Evolutionary conservation across 2,329 filamentous ascomycete species (phyloP).

Genomic region (Calonectria pauciramosa): DNA sequence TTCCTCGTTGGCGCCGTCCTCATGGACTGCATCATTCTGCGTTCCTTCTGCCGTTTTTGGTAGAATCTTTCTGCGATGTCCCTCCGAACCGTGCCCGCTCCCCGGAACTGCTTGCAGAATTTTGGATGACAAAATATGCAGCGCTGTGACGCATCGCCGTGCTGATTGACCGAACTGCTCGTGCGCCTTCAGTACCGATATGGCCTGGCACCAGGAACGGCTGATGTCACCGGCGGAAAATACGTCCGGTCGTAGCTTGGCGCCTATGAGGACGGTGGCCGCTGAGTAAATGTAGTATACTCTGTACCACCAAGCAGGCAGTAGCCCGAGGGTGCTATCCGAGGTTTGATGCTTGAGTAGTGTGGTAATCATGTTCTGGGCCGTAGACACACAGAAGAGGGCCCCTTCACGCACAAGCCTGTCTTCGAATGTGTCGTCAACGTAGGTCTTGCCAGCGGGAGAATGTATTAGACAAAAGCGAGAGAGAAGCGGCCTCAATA

Average conservation of each 20-base stretch:
- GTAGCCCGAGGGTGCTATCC: slow-evolving; percentile 50
- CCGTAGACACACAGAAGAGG: slow-evolving; percentile 50
- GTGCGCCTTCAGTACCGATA: slow-evolving; percentile 49
- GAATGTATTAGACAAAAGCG: slow-evolving; percentile 49
- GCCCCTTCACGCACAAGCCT: slow-evolving; percentile 52
- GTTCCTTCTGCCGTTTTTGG: neutral
- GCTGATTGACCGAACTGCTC: slow-evolving; percentile 52
- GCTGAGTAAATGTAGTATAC: slow-evolving; percentile 55
- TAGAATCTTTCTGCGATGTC: neutral
- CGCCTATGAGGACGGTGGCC: slow-evolving; percentile 53
- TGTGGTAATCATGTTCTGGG: slow-evolving; percentile 49
- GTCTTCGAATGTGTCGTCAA: slow-evolving; percentile 39
- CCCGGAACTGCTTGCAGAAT: slow-evolving; percentile 43
- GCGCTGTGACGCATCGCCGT: slow-evolving; percentile 48
- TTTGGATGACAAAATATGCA: slow-evolving; percentile 53
- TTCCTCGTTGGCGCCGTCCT: slow-evolving; percentile 11
- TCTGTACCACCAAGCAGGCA: slow-evolving; percentile 57
- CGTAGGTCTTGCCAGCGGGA: slow-evolving; percentile 8
- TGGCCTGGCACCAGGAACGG: slow-evolving; percentile 50
- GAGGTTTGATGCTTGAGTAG: slow-evolving; percentile 47
- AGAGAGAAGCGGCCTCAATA: slow-evolving; percentile 50
- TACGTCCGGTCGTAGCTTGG: slow-evolving; percentile 50
- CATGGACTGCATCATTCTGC: slow-evolving; percentile 5
- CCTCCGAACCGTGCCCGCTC: neutral
- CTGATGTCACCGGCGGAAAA: slow-evolving; percentile 46